phyloP scores from a whole-genome alignment of 1,284 basidiomycete genomes.

The Ustilago trichophora region DNA sequence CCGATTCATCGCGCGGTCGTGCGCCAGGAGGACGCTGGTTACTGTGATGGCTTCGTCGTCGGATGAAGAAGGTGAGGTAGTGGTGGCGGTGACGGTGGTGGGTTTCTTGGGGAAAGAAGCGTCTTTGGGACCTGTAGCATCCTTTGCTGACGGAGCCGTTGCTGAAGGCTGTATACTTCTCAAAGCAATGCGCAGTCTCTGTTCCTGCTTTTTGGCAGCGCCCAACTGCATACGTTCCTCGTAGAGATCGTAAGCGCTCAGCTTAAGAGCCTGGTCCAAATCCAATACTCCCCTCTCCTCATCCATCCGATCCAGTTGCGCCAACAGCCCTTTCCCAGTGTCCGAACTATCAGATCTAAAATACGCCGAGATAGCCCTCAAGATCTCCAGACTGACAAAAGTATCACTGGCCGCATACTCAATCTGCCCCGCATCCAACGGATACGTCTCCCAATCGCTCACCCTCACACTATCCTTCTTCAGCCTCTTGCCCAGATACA shows the following conservation, averaged over 20 bases:
- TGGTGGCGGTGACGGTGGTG: neutral
- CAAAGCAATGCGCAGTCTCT: slow-evolving; percentile 7
- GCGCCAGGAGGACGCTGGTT: slow-evolving; percentile 18
- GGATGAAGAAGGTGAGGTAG: neutral
- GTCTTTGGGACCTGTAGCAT: no score
- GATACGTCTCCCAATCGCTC: slow-evolving; percentile 45
- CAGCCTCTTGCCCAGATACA: slow-evolving; percentile 48
- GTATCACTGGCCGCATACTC: slow-evolving; percentile 59
- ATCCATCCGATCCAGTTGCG: no score
- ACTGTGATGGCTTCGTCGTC: slow-evolving; percentile 21
- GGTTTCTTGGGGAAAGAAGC: no score
- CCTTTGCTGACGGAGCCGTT: no score
- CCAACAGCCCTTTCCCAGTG: no score
- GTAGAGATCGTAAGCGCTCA: slow-evolving; percentile 27
- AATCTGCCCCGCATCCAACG: slow-evolving; percentile 36
- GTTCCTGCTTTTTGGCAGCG: slow-evolving; percentile 3
- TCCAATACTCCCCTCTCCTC: no score
- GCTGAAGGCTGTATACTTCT: no score
- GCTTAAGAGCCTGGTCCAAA: slow-evolving; percentile 16
- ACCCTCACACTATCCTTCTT: slow-evolving; percentile 46
- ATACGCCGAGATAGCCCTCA: slow-evolving; percentile 30
- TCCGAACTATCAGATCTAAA: no score
- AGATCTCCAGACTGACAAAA: slow-evolving; percentile 51
- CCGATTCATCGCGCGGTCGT: slow-evolving; percentile 21
- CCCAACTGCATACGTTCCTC: slow-evolving; percentile 5